phyloP scores from a whole-genome alignment of 2,329 filamentous ascomycete genomes.

The Pseudogymnoascus sp. region DNA sequence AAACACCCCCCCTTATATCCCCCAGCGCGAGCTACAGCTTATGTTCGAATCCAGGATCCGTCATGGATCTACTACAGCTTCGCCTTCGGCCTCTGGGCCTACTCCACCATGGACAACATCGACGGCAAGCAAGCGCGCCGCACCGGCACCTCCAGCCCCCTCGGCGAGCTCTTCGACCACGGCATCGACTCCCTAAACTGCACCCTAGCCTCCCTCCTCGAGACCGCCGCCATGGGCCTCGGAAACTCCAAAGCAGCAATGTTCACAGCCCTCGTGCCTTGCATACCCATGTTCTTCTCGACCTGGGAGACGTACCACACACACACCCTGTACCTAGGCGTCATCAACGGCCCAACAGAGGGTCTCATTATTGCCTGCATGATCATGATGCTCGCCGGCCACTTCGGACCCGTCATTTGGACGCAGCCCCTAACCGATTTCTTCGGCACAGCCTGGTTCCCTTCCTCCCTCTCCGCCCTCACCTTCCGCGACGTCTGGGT shows the following conservation, averaged over 20 bases:
- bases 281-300: conserved; percentile 97
- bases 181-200: conserved; percentile 98
- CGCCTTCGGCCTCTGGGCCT: conserved; percentile 93
- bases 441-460: conserved; percentile 57
- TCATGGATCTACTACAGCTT: conserved; percentile 95
- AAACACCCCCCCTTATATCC: neutral
- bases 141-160: conserved; percentile 86
- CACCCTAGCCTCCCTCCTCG: conserved; percentile 81
- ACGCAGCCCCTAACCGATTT: conserved; percentile 61
- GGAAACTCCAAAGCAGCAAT: conserved; percentile 77
- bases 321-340: conserved; percentile 89
- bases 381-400: conserved; percentile 80
- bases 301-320: conserved; percentile 99
- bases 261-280: conserved; percentile 85
- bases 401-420: conserved; percentile 85
- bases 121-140: conserved; percentile 95
- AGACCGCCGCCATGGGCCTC: conserved; percentile 87
- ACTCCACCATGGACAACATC: conserved; percentile 98
- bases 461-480: conserved; percentile 60
- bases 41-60: conserved; percentile 50
- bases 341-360: conserved; percentile 96
- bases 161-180: conserved; percentile 97
- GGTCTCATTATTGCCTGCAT: conserved; percentile 79
- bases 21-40: conserved; percentile 6
- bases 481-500: conserved; percentile 88